Conservation (phyloP, 2,329 filamentous ascomycete species). For the Aspergillus brasiliensis region DNA sequence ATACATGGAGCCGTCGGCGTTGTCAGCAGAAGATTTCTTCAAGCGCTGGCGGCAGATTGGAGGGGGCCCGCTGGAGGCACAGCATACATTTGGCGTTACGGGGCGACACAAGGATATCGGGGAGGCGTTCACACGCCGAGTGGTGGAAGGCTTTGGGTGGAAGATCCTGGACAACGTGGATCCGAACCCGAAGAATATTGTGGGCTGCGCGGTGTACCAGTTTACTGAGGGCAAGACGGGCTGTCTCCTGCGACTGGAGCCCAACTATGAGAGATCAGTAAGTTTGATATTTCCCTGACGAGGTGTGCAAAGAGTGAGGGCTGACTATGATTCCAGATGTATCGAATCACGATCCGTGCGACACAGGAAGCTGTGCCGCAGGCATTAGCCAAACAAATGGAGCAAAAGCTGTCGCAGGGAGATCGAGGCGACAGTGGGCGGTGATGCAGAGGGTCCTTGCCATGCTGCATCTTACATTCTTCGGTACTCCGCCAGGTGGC, state of each 20-base stretch:
- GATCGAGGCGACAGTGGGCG: constrained; percentile 13
- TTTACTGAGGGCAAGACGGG: constrained; percentile 83
- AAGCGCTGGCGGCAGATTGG: constrained; percentile 99
- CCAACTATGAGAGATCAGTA: constrained; percentile 90
- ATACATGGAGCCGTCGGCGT: constrained; percentile 91
- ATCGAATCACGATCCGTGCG: constrained; percentile 87
- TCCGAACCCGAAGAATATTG: constrained; percentile 89
- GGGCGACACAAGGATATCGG: constrained; percentile 66
- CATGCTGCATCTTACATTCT: not conserved
- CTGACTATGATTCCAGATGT: constrained; percentile 67
- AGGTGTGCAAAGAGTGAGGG: not conserved
- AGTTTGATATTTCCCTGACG: constrained; percentile 36
- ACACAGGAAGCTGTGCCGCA: constrained; percentile 88
- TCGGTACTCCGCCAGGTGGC: not conserved
- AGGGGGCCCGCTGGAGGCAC: constrained; percentile 80
- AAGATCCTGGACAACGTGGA: constrained; percentile 83
- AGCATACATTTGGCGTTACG: constrained; percentile 76
- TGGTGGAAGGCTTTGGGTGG: constrained; percentile 86
- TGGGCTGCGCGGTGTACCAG: constrained; percentile 82
- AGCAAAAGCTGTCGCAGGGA: constrained; percentile 71
- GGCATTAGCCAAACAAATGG: constrained; percentile 81
- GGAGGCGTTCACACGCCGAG: constrained; percentile 68
- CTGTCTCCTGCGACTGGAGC: constrained; percentile 89
- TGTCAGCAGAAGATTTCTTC: constrained; percentile 93
- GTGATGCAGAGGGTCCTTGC: not conserved